Evolutionary conservation across 345 rosid species (phyloP), one percentile per base, ranked within the genome.

Genomic region (Camelina laxa): DNA sequence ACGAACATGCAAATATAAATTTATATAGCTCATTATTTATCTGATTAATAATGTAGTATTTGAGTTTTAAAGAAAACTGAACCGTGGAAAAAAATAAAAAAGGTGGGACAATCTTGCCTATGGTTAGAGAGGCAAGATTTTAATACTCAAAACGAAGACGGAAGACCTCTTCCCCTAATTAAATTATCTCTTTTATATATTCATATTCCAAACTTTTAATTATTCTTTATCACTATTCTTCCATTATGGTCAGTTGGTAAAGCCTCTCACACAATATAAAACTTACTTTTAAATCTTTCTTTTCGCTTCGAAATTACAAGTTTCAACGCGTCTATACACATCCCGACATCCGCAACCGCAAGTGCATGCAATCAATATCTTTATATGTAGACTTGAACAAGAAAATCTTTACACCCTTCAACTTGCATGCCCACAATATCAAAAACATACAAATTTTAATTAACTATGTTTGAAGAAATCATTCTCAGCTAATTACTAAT

Each of bases 41-140:
- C 47, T 56, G 47, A 59, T 27, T 15, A 30, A 36, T 75, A n/a
- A n/a, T n/a, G n/a, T n/a, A n/a, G 38, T 68, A 12, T 41, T 41
- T 31, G 64, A 60, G 48, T 31, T 41, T 0, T 3, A 21, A 11
- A 24, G 60, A 51, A 38, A 68, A 42, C 21, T 8, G 60, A 55
- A 62, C 65, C 44, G 70, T 69, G 33, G 75, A 70, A 48, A 69
- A 53, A n/a, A 1, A 44, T n/a, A n/a, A 70, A 35, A 70, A 65
- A n/a, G 20, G 81, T 78, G 69, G 81, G 64, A 50, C 80, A 59
- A 33, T 65, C 41, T 77, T 77, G 80, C 73, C 77, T 65, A 49
- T 72, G 50, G 77, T 72, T 77, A 77, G 77, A 72, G 80, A 59
- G 67, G 72, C 80, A 77, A 50, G 49, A 65, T 56, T 57, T 77